Conservation (phyloP, 306 rosid genomes). For the Castanopsis chinensis region DNA sequence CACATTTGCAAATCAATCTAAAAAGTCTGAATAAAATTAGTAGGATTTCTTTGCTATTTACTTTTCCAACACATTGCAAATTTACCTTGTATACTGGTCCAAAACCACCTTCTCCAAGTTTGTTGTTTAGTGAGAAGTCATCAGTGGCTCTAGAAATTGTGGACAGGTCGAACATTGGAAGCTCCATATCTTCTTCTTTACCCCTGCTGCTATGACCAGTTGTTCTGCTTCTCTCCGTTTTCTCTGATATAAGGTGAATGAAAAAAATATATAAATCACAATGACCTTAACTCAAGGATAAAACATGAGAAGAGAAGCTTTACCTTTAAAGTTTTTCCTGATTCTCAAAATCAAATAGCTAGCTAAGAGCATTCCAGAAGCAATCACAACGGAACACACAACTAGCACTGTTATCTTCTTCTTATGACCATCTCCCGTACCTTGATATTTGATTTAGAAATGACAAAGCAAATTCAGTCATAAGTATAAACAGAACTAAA, state of each 20-base stretch:
- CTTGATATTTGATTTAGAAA: conserved; percentile 4
- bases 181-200: conserved; percentile 47
- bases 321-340: conserved; percentile 24
- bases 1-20: background rate
- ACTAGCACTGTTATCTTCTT: conserved; percentile 26
- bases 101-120: conserved; percentile 62
- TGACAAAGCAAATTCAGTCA: background rate
- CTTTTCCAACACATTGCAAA: background rate
- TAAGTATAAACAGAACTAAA: background rate
- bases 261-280: background rate
- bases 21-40: background rate
- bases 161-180: conserved; percentile 40
- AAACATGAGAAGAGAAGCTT: background rate
- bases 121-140: conserved; percentile 37
- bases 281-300: background rate
- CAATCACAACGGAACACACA: background rate
- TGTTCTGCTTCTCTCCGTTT: conserved; percentile 5
- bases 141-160: conserved; percentile 41
- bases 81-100: conserved; percentile 52
- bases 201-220: conserved; percentile 23
- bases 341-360: conserved; percentile 22
- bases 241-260: background rate
- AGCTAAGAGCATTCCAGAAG: conserved; percentile 22
- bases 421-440: background rate
- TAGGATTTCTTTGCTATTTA: background rate